Evolutionary conservation across 345 rosid genomes (phyloP).

Genomic region (Camelina sativa): DNA sequence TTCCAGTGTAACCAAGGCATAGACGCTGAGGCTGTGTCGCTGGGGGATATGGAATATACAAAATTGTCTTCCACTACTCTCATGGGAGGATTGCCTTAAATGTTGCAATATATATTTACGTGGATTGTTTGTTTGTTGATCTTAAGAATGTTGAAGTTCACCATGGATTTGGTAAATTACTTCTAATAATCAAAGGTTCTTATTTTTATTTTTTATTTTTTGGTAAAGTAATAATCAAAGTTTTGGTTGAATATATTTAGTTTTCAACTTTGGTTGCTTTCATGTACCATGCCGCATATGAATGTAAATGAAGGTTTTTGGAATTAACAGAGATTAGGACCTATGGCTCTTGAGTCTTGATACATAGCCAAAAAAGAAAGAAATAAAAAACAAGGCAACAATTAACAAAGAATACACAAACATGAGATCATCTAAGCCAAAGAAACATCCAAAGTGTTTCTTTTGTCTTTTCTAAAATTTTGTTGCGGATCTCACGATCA

Average conservation of each 20-base stretch:
- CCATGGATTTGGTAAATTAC: neutral
- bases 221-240: neutral
- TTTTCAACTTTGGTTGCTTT: too few relatives aligned
- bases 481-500: neutral
- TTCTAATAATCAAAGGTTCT: neutral
- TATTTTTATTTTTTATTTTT: neutral
- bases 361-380: too few relatives aligned
- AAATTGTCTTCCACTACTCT: constrained; percentile 41
- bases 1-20: constrained; percentile 53
- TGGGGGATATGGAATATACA: constrained; percentile 44
- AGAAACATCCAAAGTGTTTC: neutral
- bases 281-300: neutral
- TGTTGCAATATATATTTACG: neutral
- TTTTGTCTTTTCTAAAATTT: too few relatives aligned
- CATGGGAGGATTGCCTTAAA: constrained; percentile 31
- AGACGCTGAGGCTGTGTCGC: constrained; percentile 47
- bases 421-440: too few relatives aligned
- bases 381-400: too few relatives aligned
- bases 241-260: too few relatives aligned
- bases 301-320: too few relatives aligned
- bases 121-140: neutral
- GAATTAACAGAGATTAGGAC: too few relatives aligned
- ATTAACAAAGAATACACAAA: too few relatives aligned
- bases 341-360: too few relatives aligned
- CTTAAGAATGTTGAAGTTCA: neutral